Conservation (phyloP, 83 land plant genomes). For the Larix sibirica region DNA sequence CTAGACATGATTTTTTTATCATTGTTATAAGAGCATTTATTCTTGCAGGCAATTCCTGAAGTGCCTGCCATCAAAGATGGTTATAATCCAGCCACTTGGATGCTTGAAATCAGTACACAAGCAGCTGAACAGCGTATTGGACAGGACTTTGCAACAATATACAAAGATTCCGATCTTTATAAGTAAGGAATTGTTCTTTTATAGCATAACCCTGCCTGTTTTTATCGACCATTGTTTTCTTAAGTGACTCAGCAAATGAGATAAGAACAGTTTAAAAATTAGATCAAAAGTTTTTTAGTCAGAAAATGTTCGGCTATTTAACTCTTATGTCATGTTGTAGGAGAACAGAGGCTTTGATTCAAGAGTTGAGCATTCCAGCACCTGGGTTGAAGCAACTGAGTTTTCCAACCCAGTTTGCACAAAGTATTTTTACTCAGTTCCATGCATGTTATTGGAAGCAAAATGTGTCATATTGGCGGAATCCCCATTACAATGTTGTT, state of each 20-base stretch:
- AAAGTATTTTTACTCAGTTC: constrained; percentile 31
- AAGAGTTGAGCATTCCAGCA: constrained; percentile 47
- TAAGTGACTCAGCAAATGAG: neutral
- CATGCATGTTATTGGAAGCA: constrained; percentile 55
- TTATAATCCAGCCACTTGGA: constrained; percentile 78
- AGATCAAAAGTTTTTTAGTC: neutral
- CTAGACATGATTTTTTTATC: too few species aligned
- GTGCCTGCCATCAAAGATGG: constrained; percentile 39
- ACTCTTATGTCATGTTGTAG: neutral
- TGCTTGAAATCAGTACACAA: constrained; percentile 57
- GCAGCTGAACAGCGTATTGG: constrained; percentile 44
- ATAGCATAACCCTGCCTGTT: neutral
- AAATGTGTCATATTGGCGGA: constrained; percentile 65
- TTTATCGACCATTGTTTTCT: neutral
- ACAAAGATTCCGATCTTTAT: constrained; percentile 39
- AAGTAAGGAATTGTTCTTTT: constrained; percentile 25
- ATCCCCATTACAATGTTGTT: constrained; percentile 57
- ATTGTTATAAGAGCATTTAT: too few species aligned
- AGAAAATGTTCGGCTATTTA: neutral
- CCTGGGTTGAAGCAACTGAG: constrained; percentile 32
- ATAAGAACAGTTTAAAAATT: too few species aligned
- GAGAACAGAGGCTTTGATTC: constrained; percentile 45
- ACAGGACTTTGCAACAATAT: constrained; percentile 45
- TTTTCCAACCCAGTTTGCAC: constrained; percentile 43
- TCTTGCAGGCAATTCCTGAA: constrained; percentile 40